Base-by-base conservation (phyloP, 768 basidiomycete species). In the Suillus hirtellus region DNA sequence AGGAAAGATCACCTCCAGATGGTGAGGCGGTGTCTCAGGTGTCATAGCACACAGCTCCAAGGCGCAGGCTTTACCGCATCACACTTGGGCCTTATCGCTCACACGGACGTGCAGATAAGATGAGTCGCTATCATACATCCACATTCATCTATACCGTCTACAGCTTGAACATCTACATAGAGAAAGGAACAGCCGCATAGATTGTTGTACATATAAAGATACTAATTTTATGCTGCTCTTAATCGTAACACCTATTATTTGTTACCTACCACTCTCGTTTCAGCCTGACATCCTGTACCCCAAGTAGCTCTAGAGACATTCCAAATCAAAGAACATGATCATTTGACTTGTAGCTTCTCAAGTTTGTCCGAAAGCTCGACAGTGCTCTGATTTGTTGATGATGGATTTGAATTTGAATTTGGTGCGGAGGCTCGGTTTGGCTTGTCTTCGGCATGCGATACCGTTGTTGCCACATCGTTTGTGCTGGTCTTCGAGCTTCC, bases 291-390 rank as follows among this genome's bases (percentile, higher is more conserved):
- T 35, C 34, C 4, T 59, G 47, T 58, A 35, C 34, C 64, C 49
- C 34, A 12, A 44, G 50, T 59, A 52, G 5, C 27, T 46, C 37
- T 19, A 63, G 53, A 61, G 60, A 60, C 55, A 59, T 55, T 27
- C 43, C 40, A 31, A 27, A 27, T 37, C 42, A 46, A 35, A 60
- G 31, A 63, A 19, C 37, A 42, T 40, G 47, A 42, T 79, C 75
- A 84, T 70, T 83, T 78, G 65, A 90, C 82, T 54, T 82, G 71
- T 58, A 91, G 80, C 68, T 87, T 86, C 65, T 84, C 81, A 49
- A 92, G 69, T 72, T 84, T 77, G 35, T 79, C 77, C 52, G 80
- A 75, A 42, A 92, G 70, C 52, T 77, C 75, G 4, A 61, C 70
- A n/a, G 63, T 66, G 54, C n/a, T 65, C 50, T 31, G 62, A 40